These are phyloP conservation scores for Daldinia bambusicola DNA, from an alignment of 495 filamentous ascomycete genomes.

Conservation along the genomic window DNA sequence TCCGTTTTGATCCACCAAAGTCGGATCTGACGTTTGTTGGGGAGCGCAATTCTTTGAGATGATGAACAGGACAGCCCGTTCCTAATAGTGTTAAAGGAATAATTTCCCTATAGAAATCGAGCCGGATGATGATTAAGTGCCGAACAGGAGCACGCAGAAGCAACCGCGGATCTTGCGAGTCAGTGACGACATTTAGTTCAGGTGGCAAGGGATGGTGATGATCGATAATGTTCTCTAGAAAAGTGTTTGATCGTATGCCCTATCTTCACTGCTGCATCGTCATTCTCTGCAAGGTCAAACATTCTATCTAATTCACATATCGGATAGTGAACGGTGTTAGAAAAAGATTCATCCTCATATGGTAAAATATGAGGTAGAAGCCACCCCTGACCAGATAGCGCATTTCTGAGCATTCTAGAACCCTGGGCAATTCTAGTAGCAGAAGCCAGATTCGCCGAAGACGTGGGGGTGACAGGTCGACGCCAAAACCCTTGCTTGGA, in stretches of 20 bases:
- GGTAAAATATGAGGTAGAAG: slow-evolving; percentile 25
- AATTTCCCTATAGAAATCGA: slow-evolving; percentile 14
- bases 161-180: slow-evolving; percentile 26
- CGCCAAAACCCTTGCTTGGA: slow-evolving; percentile 28
- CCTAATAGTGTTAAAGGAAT: not conserved
- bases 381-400: slow-evolving; percentile 23
- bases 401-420: slow-evolving; percentile 41
- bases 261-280: slow-evolving; percentile 25
- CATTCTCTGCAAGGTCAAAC: slow-evolving; percentile 16
- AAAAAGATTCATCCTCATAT: slow-evolving; percentile 15
- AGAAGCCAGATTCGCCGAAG: slow-evolving; percentile 37
- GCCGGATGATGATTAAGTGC: slow-evolving; percentile 35
- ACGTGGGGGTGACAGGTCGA: slow-evolving; percentile 37
- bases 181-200: slow-evolving; percentile 38
- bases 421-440: slow-evolving; percentile 33
- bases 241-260: slow-evolving; percentile 9
- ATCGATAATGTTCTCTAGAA: slow-evolving; percentile 18
- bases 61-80: not conserved
- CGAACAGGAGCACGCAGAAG: slow-evolving; percentile 25
- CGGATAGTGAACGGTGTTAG: not conserved
- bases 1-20: slow-evolving; percentile 30
- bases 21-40: slow-evolving; percentile 11
- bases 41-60: slow-evolving; percentile 6
- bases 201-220: slow-evolving; percentile 32
- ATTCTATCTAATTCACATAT: slow-evolving; percentile 25